Evolutionary conservation across 2,329 filamentous ascomycete species (phyloP), one percentile per base, ranked within the genome.

Genomic region (Myriosclerotinia duriaeana): DNA sequence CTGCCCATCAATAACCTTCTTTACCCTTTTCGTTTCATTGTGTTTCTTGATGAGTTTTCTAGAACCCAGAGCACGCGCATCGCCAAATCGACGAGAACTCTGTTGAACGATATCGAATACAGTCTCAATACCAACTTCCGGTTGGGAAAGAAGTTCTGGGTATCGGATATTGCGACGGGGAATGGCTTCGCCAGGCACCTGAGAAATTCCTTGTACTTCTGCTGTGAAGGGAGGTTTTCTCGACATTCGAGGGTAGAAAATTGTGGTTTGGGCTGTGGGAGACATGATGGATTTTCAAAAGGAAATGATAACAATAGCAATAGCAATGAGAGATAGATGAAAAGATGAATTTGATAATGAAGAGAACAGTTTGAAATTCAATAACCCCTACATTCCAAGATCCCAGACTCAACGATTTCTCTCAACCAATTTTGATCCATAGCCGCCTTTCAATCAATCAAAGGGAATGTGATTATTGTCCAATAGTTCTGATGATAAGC

Each of bases 1-100:
- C 74, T 89, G 84, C 71, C 92, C 92, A 77, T 95, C 90, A 54
- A 96, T 81, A 67, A 93, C 84, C 84, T 93, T 95, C 85, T 94
- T 95, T 77, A 96, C 81, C 83, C 92, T 94, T 83, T 94, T 96
- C 74, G 87, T 90, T 80, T 96, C 92, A 72, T 88, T 84, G 78
- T 95, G 91, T 46, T 87, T 89, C 78, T 89, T 85, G 78, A 96
- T 80, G 68, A 95, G 83, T 77, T 85, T 88, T 70, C 92, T 88
- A 72, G 85, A 87, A 69, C 90, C 92, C 71, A 91, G 79, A 67
- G 84, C 84, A 77, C 87, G 87, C 66, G 83, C 80, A 74, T 89
- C 87, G 72, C 87, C 87, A 75, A 82, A 89, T 75, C 87, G 84
- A 66, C 81, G 84, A 58, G 89, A 88, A 68, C 87, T 87, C 70